These are phyloP conservation scores for Phytophthora crassamura DNA, from an alignment of 352 stramenopile genomes.

Conservation along the genomic window DNA sequence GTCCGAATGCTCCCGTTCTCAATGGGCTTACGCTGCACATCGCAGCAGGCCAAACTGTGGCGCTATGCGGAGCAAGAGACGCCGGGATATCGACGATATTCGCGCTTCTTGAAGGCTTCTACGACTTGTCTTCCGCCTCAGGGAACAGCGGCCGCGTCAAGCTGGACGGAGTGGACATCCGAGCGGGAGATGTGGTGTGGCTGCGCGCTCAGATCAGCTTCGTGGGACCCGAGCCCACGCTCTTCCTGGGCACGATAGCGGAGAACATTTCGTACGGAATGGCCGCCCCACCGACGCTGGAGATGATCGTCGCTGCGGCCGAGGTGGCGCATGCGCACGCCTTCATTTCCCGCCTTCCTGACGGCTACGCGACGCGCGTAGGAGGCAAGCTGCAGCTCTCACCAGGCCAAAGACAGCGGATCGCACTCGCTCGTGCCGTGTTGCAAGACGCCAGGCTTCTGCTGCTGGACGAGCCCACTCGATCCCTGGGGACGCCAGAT, in stretches of 20 bases:
- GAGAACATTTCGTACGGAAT: slow-evolving; percentile 76
- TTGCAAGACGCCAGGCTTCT: slow-evolving; percentile 89
- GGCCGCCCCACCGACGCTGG: slow-evolving; percentile 45
- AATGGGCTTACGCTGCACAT: slow-evolving; percentile 31
- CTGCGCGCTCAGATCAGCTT: slow-evolving; percentile 68
- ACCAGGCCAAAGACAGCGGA: slow-evolving; percentile 74
- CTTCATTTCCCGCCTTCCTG: slow-evolving; percentile 92
- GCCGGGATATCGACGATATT: slow-evolving; percentile 63
- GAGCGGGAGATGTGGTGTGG: slow-evolving; percentile 69
- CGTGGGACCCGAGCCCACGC: slow-evolving; percentile 55
- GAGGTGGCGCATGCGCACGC: slow-evolving; percentile 93
- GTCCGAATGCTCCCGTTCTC: slow-evolving; percentile 26
- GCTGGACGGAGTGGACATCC: slow-evolving; percentile 82
- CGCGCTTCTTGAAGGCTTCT: slow-evolving; percentile 72
- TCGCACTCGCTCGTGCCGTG: slow-evolving; percentile 94
- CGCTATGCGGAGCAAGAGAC: slow-evolving; percentile 40
- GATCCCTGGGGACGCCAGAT: slow-evolving; percentile 72
- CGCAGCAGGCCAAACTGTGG: slow-evolving; percentile 39
- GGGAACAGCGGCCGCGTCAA: slow-evolving; percentile 52
- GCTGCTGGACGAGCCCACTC: slow-evolving; percentile 91
- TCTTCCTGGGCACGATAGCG: slow-evolving; percentile 68
- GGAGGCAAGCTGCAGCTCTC: slow-evolving; percentile 86
- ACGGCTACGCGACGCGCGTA: slow-evolving; percentile 93
- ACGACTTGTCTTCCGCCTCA: slow-evolving; percentile 49
- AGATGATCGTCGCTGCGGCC: slow-evolving; percentile 89